Evolutionary conservation across 805 yeast genomes (phyloP), one percentile per base, ranked within the genome.

Genomic region (Candida tibetensis): DNA sequence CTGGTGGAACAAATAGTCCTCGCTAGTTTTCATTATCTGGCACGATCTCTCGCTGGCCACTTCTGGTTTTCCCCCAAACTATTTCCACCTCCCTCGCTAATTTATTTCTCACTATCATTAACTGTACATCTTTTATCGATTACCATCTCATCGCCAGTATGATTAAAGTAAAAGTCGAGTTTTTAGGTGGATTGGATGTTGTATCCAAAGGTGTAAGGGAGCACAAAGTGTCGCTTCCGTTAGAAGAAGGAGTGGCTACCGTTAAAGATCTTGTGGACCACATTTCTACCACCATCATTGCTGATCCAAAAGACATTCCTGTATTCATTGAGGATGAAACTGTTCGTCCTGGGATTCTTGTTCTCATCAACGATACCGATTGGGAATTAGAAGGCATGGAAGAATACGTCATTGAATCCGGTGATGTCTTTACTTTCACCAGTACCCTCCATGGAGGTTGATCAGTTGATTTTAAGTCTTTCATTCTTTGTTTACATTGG

Each of bases 311-410:
- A 42, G 89, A 84, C 53, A 65, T 74, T 19, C 82, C 79, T 3
- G 83, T 89, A 9, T 89, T 91, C 53, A 70, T 90, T 5, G 93
- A 86, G 51, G 90, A 86, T 48, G 95, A 71, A 8, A 76, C 82
- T 1, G 80, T 88, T 10, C 78, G 98, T 35, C 96, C 98, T 0
- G 99, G 99, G 2, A 87, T 91, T 32, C 67, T 91, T 44, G 96
- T 93, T 7, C 71, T 91, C 39, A 84, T 91, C 45, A 91, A 91
- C 55, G 98, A 91, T 57, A 81, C 95, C 0, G 99, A 91, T 64
- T 91, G 98, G 98, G 99, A 91, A 54, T 63, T 91, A 10, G 95
- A 89, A 58, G 98, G 88, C 8, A 89, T 82, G 60, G 89, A 86
- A 50, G 83, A 77, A 7, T 89, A 89, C 53, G 78, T 71, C n/a